Conservation (phyloP, 805 yeast genomes). For the Wickerhamomyces pijperi region DNA sequence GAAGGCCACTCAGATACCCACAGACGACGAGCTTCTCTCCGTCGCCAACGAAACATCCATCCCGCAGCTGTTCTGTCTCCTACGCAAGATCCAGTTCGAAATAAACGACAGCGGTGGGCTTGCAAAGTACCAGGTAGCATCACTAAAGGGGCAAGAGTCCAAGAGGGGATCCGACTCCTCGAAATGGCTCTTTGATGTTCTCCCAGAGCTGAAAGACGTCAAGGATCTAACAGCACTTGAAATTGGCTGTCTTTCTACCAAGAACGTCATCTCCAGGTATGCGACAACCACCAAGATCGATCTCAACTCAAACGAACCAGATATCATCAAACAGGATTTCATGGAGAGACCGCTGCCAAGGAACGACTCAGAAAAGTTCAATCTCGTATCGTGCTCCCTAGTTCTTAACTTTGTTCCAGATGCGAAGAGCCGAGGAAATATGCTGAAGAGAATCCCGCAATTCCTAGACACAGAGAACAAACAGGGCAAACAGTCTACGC, state of each 20-base stretch:
- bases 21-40: constrained; percentile 10
- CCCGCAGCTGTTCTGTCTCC: constrained; percentile 15
- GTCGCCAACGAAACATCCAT: constrained; percentile 8
- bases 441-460: constrained; percentile 49
- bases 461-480: constrained; percentile 33
- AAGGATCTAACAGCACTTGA: constrained; percentile 44
- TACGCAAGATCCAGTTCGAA: constrained; percentile 53
- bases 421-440: constrained; percentile 59
- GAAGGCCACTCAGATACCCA: constrained; percentile 3
- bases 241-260: constrained; percentile 68
- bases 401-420: constrained; percentile 85
- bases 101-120: constrained; percentile 64
- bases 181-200: constrained; percentile 65
- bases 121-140: constrained; percentile 72
- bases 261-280: constrained; percentile 47
- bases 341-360: constrained; percentile 62
- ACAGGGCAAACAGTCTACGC: constrained; percentile 16
- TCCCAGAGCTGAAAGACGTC: constrained; percentile 25
- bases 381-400: constrained; percentile 69
- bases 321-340: constrained; percentile 70
- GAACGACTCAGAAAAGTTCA: constrained; percentile 34
- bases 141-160: constrained; percentile 69
- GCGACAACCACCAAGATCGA: constrained; percentile 49
- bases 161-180: constrained; percentile 90
- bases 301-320: constrained; percentile 66